phyloP scores from a whole-genome alignment of 1,284 basidiomycete species.

The Moniliophthora roreri region DNA sequence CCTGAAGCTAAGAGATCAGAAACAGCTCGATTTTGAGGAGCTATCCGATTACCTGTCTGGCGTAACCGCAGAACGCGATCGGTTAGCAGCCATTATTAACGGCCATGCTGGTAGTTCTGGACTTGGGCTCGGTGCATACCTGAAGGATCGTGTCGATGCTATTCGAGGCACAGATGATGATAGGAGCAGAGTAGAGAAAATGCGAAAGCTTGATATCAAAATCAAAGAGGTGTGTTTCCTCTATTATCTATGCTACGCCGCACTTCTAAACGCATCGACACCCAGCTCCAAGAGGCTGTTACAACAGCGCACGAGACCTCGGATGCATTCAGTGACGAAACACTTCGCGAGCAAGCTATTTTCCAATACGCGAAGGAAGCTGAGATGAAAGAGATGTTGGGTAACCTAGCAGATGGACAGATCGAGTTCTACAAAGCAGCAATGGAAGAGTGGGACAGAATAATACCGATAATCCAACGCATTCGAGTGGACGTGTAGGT shows the following conservation, averaged over 20 bases:
- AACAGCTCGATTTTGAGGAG: constrained; percentile 98
- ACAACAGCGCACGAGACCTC: constrained; percentile 93
- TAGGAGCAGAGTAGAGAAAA: constrained; percentile 87
- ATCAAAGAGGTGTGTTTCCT: constrained; percentile 82
- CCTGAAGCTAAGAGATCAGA: constrained; percentile 94
- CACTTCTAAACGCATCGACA: constrained; percentile 12
- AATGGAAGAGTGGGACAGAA: constrained; percentile 93
- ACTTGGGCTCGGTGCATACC: constrained; percentile 84
- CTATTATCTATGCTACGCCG: background rate
- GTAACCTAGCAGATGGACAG: constrained; percentile 88
- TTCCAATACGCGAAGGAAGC: constrained; percentile 90
- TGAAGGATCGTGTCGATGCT: constrained; percentile 93
- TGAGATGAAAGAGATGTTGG: constrained; percentile 95
- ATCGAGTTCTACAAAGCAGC: constrained; percentile 90
- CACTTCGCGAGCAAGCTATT: constrained; percentile 84
- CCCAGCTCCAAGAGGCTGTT: constrained; percentile 92
- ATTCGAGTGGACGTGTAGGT: constrained; percentile 81
- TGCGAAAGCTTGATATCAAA: constrained; percentile 89
- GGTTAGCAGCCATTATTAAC: constrained; percentile 82
- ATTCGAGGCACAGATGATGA: constrained; percentile 94
- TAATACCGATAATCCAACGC: constrained; percentile 83
- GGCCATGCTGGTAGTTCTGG: constrained; percentile 81
- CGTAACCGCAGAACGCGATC: constrained; percentile 89
- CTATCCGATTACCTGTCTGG: constrained; percentile 93
- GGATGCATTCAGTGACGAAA: constrained; percentile 93